Conservation (phyloP, 2,329 filamentous ascomycete species). For the Didymella arachidicola region DNA sequence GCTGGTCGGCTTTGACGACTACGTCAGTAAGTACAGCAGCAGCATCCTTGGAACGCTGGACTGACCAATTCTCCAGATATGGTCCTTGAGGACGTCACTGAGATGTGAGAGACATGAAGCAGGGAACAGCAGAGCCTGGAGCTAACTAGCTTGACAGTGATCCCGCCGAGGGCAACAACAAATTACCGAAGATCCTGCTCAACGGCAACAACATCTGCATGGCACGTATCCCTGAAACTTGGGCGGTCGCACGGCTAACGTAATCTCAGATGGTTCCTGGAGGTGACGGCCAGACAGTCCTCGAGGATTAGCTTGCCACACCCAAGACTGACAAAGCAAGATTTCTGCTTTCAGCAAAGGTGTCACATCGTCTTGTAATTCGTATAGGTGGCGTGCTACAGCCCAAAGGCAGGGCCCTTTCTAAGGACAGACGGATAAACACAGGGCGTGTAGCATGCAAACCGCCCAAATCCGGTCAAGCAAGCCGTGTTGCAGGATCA, state of each 20-base stretch:
- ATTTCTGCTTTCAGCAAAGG: background rate
- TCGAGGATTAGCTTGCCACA: conserved; percentile 31
- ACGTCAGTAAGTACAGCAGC: conserved; percentile 83
- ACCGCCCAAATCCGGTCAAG: background rate
- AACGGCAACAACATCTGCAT: conserved; percentile 99
- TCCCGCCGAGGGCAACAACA: conserved; percentile 81
- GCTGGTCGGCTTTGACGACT: conserved; percentile 95
- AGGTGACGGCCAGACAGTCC: conserved; percentile 41
- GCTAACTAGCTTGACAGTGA: conserved; percentile 67
- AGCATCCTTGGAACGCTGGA: background rate
- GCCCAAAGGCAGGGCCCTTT: background rate
- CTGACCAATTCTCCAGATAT: conserved; percentile 72
- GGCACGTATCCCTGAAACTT: conserved; percentile 63
- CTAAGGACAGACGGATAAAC: background rate
- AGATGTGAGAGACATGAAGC: conserved; percentile 71
- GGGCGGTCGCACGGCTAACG: conserved; percentile 16
- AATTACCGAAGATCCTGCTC: conserved; percentile 90
- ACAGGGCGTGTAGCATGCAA: background rate
- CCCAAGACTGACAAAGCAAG: background rate
- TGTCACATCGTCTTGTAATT: background rate
- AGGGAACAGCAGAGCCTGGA: background rate
- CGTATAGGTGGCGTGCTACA: background rate
- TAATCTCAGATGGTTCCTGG: conserved; percentile 44
- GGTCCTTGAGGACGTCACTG: conserved; percentile 96
- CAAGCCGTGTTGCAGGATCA: conserved; percentile 1